A percentile compares a stretch with the other conserved stretches of the same genome.
phyloP scores from a whole-genome alignment of 768 basidiomycete genomes.

The Leccinellum luteum region DNA sequence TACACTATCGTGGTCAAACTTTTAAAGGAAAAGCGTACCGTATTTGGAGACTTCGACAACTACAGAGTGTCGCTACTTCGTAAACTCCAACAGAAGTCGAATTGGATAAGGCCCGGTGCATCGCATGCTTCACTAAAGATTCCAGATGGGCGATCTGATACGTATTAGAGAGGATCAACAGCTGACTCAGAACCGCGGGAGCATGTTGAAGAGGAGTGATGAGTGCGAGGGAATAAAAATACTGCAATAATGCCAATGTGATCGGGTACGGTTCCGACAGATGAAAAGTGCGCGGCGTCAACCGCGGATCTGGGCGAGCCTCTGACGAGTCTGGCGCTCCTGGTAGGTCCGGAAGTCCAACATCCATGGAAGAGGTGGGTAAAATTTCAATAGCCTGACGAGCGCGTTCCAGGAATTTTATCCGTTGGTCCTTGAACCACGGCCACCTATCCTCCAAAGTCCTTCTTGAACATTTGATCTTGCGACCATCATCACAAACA shows the following conservation, averaged over 20 bases:
- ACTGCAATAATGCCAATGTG: conserved; percentile 86
- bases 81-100: conserved; percentile 89
- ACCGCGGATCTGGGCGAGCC: conserved; percentile 67
- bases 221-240: conserved; percentile 85
- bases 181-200: conserved; percentile 83
- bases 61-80: conserved; percentile 91
- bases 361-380: conserved; percentile 59
- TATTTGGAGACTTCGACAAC: conserved; percentile 85
- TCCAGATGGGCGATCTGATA: conserved; percentile 79
- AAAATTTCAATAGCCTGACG: conserved; percentile 53
- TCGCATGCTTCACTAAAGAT: conserved; percentile 84
- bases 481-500: conserved; percentile 86
- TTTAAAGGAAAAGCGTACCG: conserved; percentile 48
- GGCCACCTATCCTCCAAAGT: conserved; percentile 91
- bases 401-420: conserved; percentile 57
- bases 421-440: conserved; percentile 83
- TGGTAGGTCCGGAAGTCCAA: conserved; percentile 60
- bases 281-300: conserved; percentile 74
- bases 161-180: conserved; percentile 79
- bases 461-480: conserved; percentile 76
- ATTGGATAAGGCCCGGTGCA: conserved; percentile 85
- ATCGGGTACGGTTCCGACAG: conserved; percentile 90
- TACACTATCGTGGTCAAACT: conserved; percentile 12
- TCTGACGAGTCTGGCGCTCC: conserved; percentile 48
- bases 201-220: conserved; percentile 90